Percentiles rank a stretch among this genome's conserved stretches.
Conservation (phyloP, 345 rosid species). For the Brassica incana region DNA sequence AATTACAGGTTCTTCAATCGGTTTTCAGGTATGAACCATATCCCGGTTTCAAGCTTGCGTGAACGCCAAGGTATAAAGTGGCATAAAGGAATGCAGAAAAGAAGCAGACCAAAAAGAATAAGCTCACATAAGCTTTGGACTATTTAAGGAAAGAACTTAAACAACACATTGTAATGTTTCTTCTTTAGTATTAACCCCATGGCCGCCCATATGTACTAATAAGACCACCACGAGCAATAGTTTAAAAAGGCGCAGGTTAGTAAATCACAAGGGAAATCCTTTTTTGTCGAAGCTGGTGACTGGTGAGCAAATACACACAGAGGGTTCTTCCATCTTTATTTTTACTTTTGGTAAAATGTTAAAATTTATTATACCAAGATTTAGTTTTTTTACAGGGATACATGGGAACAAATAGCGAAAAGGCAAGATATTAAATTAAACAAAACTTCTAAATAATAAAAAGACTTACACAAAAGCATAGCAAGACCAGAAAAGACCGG, state of each 20-base stretch:
- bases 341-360: no score
- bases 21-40: constrained; percentile 70
- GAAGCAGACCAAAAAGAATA: constrained; percentile 47
- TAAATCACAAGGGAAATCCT: neutral
- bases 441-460: no score
- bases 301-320: neutral
- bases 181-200: neutral
- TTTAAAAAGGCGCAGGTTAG: neutral
- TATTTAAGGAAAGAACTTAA: neutral
- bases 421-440: no score
- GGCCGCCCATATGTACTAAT: neutral
- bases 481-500: no score
- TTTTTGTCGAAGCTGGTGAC: neutral
- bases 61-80: constrained; percentile 53
- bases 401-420: no score
- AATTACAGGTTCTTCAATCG: constrained; percentile 57
- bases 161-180: neutral
- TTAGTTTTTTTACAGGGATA: no score
- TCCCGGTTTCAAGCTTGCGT: constrained; percentile 69
- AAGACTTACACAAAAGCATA: no score
- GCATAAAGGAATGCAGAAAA: constrained; percentile 54
- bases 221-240: neutral
- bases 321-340: no score
- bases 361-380: no score
- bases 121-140: constrained; percentile 24